phyloP scores from a whole-genome alignment of 2,329 filamentous ascomycete species.

The Huntiella abstrusa region DNA sequence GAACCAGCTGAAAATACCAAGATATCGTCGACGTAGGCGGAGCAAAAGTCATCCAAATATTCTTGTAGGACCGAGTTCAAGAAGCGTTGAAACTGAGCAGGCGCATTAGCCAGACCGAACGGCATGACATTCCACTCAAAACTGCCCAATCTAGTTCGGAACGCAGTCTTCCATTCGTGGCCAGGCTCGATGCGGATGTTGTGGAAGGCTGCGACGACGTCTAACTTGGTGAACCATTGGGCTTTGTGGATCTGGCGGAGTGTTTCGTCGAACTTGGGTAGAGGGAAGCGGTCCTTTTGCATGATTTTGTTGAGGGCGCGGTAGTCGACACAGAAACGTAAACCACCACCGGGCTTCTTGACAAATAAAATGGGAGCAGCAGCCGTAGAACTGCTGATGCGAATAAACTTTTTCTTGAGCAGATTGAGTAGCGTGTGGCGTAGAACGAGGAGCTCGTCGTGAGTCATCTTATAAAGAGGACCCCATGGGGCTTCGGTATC shows the following conservation, averaged over 20 bases:
- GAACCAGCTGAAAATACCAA: neutral
- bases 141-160: neutral
- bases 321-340: conserved; percentile 20
- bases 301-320: conserved; percentile 18
- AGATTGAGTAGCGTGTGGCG: neutral
- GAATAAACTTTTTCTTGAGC: neutral
- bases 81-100: neutral
- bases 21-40: neutral
- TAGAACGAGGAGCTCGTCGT: neutral
- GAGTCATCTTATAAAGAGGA: neutral
- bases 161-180: neutral
- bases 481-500: neutral
- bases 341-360: conserved; percentile 16
- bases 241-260: conserved; percentile 14
- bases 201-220: conserved; percentile 14
- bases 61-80: neutral
- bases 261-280: conserved; percentile 18
- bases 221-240: conserved; percentile 17
- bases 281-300: conserved; percentile 18
- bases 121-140: neutral
- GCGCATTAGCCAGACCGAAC: neutral
- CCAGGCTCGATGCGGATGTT: neutral
- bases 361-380: conserved; percentile 17
- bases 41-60: neutral
- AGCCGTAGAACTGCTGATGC: neutral